Percentiles rank a stretch among this genome's conserved stretches.
Evolutionary conservation across 352 stramenopile species (phyloP).

Genomic region (Vaucheria bursata): DNA sequence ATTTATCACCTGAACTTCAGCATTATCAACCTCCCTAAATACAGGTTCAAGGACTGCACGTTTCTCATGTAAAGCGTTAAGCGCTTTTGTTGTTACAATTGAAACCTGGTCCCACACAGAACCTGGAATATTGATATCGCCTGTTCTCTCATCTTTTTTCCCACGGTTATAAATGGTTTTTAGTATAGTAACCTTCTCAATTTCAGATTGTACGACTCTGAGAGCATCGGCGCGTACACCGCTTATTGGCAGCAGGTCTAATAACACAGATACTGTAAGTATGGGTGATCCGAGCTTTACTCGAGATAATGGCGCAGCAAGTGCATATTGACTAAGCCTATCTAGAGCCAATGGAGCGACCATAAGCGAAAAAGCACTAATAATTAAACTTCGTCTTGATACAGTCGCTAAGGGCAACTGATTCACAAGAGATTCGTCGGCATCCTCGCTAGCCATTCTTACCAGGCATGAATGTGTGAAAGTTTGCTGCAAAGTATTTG

Average conservation of each 20-base stretch:
- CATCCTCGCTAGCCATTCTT: too few species aligned
- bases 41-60: slow-evolving; percentile 11
- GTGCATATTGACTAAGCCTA: not conserved
- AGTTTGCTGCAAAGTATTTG: too few species aligned
- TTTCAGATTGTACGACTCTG: slow-evolving; percentile 22
- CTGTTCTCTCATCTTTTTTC: not conserved
- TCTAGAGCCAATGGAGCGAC: not conserved
- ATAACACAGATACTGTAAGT: slow-evolving; percentile 32
- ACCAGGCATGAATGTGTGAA: too few species aligned
- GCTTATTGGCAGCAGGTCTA: slow-evolving; percentile 31
- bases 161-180: slow-evolving; percentile 14
- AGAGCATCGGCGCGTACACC: slow-evolving; percentile 21
- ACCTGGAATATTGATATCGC: slow-evolving; percentile 12
- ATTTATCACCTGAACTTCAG: slow-evolving; percentile 18
- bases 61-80: slow-evolving; percentile 15
- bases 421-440: too few species aligned
- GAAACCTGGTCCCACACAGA: slow-evolving; percentile 31
- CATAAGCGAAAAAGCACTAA: not conserved
- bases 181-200: slow-evolving; percentile 39
- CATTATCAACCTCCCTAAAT: slow-evolving; percentile 21
- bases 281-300: slow-evolving; percentile 33
- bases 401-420: too few species aligned
- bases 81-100: not conserved
- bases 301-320: slow-evolving; percentile 9
- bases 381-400: not conserved